Evolutionary conservation across 352 stramenopile species (phyloP), one percentile per base, ranked within the genome.

Genomic region (Pythium apleroticum): DNA sequence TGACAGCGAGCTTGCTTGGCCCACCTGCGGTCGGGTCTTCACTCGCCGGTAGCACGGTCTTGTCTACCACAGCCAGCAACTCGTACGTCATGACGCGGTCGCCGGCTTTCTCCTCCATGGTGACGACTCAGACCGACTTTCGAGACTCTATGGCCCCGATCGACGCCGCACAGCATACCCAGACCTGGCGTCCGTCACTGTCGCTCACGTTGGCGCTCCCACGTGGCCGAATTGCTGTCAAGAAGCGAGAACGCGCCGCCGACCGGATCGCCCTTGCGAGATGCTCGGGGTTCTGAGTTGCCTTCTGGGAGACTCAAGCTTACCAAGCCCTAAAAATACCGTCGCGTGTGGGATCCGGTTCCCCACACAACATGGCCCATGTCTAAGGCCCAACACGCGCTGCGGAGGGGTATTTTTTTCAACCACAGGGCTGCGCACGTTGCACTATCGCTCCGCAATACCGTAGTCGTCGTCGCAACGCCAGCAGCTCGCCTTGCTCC

Each of bases 1-100:
- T 60, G 19, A 70, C 60, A n/a, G 63, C 57, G 6, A 64, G 33
- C n/a, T 70, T 70, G 27, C 50, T 37, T 4, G 57, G 37, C 20
- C 52, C 28, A 33, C 25, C 48, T 15, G 58, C 63, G 3, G 57
- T 27, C 12, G 58, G 33, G 20, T 57, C 55, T 19, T 59, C 35
- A 14, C 4, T 33, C 17, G n/a, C 20, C 15, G 41, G 41, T 4
- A 15, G 1, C 20, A 53, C 17, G 4, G n/a, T 14, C 41, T 55
- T 60, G 2, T 52, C 30, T 7, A 43, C 37, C 3, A 33, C 28
- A 2, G 22, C 28, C 19, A 30, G 41, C 17, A 57, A 17, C 39
- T 66, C 45, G 33, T 62, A 71, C 24, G 57, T 59, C 52, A 63
- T 50, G 15, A 64, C 65, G 28, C 37, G 25, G 35, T 60, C 25